phyloP scores from a whole-genome alignment of 306 rosid genomes.

The Coriaria nepalensis region DNA sequence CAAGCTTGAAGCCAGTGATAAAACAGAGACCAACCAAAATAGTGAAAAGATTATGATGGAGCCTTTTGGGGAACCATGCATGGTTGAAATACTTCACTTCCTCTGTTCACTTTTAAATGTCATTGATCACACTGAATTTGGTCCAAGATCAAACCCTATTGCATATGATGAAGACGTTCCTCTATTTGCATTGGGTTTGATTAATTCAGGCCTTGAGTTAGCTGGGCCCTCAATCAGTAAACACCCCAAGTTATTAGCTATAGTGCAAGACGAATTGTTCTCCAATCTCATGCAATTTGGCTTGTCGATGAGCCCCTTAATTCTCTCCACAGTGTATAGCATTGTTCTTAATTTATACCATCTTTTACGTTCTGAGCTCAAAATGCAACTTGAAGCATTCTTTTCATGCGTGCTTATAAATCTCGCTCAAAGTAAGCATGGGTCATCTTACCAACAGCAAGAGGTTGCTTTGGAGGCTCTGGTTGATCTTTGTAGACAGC shows the following conservation, averaged over 20 bases:
- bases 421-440: constrained; percentile 79
- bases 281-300: constrained; percentile 30
- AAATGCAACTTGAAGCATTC: constrained; percentile 87
- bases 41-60: constrained; percentile 37
- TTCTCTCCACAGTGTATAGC: constrained; percentile 80
- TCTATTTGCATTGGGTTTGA: constrained; percentile 78
- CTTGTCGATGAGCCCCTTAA: constrained; percentile 61
- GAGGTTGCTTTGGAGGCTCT: constrained; percentile 95
- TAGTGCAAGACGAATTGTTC: constrained; percentile 39
- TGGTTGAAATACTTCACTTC: constrained; percentile 92
- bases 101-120: constrained; percentile 77
- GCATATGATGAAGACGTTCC: constrained; percentile 94
- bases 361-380: constrained; percentile 70
- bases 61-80: constrained; percentile 95
- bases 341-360: constrained; percentile 77
- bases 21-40: too few species aligned
- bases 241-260: constrained; percentile 37
- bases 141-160: constrained; percentile 59
- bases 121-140: constrained; percentile 60
- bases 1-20: too few species aligned
- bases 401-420: constrained; percentile 82
- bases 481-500: constrained; percentile 88
- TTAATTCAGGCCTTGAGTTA: constrained; percentile 83
- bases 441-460: constrained; percentile 86
- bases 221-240: constrained; percentile 75